These are phyloP conservation scores for Podospora conica DNA, from an alignment of 495 filamentous ascomycete genomes.

Conservation along the genomic window DNA sequence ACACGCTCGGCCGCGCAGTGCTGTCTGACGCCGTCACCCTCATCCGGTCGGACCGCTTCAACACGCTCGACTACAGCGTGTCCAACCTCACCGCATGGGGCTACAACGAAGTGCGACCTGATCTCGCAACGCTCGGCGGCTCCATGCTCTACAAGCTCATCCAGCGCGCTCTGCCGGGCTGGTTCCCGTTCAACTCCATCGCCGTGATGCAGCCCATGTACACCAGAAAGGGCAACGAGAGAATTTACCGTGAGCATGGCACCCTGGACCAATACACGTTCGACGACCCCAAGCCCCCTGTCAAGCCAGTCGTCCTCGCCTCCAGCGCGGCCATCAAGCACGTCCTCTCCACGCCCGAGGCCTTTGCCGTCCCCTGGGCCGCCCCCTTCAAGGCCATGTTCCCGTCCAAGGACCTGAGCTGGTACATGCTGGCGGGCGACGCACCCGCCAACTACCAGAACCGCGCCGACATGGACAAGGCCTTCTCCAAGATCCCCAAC, in stretches of 20 bases:
- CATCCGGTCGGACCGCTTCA: constrained; percentile 76
- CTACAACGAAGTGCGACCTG: constrained; percentile 62
- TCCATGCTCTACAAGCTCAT: constrained; percentile 71
- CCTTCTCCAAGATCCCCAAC: constrained; percentile 6
- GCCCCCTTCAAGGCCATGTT: constrained; percentile 4
- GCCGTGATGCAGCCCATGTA: constrained; percentile 65
- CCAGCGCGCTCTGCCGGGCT: constrained; percentile 61
- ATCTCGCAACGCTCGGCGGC: constrained; percentile 60
- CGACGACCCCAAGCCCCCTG: constrained; percentile 32
- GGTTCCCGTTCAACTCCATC: constrained; percentile 64
- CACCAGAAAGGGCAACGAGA: constrained; percentile 48
- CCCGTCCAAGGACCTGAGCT: constrained; percentile 10
- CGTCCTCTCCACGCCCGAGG: constrained; percentile 5
- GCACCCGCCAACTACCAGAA: constrained; percentile 9
- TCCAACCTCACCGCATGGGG: constrained; percentile 73
- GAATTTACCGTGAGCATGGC: constrained; percentile 58
- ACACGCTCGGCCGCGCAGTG: constrained; percentile 65
- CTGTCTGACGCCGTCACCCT: constrained; percentile 74
- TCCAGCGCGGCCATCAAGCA: constrained; percentile 5
- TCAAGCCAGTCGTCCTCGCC: constrained; percentile 3
- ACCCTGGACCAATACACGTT: constrained; percentile 57
- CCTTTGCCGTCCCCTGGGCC: constrained; percentile 11
- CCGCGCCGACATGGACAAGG: constrained; percentile 10
- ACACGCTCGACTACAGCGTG: constrained; percentile 61
- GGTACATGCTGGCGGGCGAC: constrained; percentile 16